Base-by-base conservation (phyloP, 1,284 basidiomycete genomes). In the Leccinum fallax region DNA sequence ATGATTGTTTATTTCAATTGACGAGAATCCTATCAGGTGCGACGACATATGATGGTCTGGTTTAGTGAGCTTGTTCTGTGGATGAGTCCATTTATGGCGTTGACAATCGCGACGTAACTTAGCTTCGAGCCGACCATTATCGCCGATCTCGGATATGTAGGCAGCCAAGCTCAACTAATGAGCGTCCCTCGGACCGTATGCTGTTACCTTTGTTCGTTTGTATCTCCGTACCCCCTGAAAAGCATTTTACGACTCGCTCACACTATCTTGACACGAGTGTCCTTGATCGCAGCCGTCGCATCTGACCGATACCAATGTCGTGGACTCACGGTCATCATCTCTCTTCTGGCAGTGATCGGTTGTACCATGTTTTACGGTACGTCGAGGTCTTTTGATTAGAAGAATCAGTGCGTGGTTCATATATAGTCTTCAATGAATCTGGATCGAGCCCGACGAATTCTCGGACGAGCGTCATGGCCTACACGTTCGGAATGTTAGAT, bases 111-210 rank as follows among this genome's bases (percentile, higher is more conserved):
- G 24, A 28, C 5, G 19, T 7, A 26, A 26, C 24, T 26, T 58
- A 83, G 81, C 69, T 88, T 88, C 65, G 75, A 83, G 3, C 85
- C 86, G 9, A 79, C 80, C 2, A 83, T 85, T 58, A 77, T 86
- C 5, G 73, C 75, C 36, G 65, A 72, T n/a, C 75, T 85, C 7
- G 83, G 82, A 28, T 83, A 78, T 60, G 71, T 73, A 5, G 75
- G 77, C n/a, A 74, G 77, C 10, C 68, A 70, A 4, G 80, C 83
- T 6, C 83, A 85, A 57, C 75, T 84, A 4, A 79, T 82, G 80
- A 82, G 76, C 28, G 81, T 80, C 4, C 82, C 81, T 28, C 82
- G 24, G 24, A 26, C 24, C 82, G 1, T 83, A 78, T 54, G 79
- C 74, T 1, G 68, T 69, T 24, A 75, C 80, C 11, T 82, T 82